A percentile compares a stretch with the other conserved stretches of the same genome.
These are phyloP conservation scores for Blastobotrys chiropterorum DNA, from an alignment of 805 yeast genomes.

Conservation along the genomic window DNA sequence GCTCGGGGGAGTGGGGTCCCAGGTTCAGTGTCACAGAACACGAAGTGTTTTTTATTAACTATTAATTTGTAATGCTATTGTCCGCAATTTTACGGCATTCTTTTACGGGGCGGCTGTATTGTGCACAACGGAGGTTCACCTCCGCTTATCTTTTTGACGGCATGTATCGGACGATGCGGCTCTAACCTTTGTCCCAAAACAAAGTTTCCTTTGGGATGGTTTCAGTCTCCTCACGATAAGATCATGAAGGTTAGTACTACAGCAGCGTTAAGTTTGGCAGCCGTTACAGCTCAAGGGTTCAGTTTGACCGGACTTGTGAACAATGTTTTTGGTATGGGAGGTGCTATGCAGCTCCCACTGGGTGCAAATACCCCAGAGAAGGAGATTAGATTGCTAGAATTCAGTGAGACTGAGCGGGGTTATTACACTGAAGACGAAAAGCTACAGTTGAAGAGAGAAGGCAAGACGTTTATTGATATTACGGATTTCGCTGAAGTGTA, in stretches of 20 bases:
- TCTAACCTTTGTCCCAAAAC: background rate
- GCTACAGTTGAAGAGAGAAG: constrained; percentile 38
- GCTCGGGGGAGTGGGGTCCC: constrained; percentile 12
- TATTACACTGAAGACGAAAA: constrained; percentile 40
- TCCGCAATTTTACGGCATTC: too few relatives aligned
- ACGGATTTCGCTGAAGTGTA: constrained; percentile 37
- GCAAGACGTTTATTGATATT: constrained; percentile 57
- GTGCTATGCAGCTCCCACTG: background rate
- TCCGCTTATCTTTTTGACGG: too few relatives aligned
- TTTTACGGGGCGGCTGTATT: too few relatives aligned
- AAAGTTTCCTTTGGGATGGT: background rate
- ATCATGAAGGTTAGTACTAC: background rate
- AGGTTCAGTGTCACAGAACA: constrained; percentile 34
- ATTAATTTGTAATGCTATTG: too few relatives aligned
- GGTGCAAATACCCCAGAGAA: background rate
- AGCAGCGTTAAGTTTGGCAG: background rate
- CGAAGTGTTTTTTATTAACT: constrained; percentile 34
- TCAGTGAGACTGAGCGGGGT: constrained; percentile 7
- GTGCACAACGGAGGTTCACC: too few relatives aligned
- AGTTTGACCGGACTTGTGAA: background rate
- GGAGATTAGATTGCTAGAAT: constrained; percentile 15
- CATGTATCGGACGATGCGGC: too few relatives aligned
- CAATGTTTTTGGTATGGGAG: background rate
- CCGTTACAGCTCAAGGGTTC: background rate
- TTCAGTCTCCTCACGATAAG: background rate